Evolutionary conservation across 371 early-diverging fungal species (phyloP), one percentile per base, ranked within the genome.

Genomic region (Mycotypha africana): DNA sequence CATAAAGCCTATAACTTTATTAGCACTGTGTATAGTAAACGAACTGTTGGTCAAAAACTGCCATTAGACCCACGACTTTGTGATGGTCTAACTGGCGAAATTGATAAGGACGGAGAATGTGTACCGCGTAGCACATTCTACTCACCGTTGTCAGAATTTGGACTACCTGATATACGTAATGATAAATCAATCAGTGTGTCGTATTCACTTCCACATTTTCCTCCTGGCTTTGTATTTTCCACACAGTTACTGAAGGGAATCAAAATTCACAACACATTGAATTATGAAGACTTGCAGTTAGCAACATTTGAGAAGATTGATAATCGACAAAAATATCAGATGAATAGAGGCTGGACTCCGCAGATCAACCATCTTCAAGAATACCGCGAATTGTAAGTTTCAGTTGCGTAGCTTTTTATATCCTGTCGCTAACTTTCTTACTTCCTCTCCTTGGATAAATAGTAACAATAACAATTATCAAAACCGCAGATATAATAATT

Each of bases 111-210:
- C 48, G 71, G 81, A 0, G 66, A 78, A 12, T 82, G 74, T 57
- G 67, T 88, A 44, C 93, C 93, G 20, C 76, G 85, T 12, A 77
- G 77, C 44, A 87, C 84, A 0, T 76, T 83, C 35, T 68, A 71
- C 20, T 84, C 84, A 2, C 93, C 91, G 23, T 49, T 90, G 10
- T 65, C 61, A 0, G 74, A 75, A 22, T 71, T 75, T 40, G 77
- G 74, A 22, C 43, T 76, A 25, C 70, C 70, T 4, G 85, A 84
- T 57, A 78, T 84, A 39, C 58, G 66, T 5, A 70, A 74, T 31
- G 77, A 84, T 42, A 73, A 65, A 39, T 80, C 82, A 8, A 62
- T 79, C 19, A 84, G 84, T 47, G 81, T 71, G 12, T 56, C 70
- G 7, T 84, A 75, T 51, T 38, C 48, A 12, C 61, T 76, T 30